Percentiles rank a stretch among this genome's conserved stretches.
phyloP scores from a whole-genome alignment of 345 rosid genomes.

The Rhodomyrtus tomentosa region DNA sequence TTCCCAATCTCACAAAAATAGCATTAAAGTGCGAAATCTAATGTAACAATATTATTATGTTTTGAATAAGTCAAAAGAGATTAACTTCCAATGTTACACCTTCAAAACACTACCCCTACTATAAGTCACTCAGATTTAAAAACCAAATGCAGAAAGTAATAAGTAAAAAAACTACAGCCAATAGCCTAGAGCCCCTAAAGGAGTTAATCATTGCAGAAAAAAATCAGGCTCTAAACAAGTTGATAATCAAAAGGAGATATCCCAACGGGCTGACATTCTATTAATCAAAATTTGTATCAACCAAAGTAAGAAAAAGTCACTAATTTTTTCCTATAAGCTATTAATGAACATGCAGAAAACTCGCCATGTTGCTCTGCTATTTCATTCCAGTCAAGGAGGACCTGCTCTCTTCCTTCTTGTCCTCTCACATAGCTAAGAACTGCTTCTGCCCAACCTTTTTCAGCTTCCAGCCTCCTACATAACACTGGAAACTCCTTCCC shows the following conservation, averaged over 20 bases:
- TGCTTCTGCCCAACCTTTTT: slow-evolving; percentile 25
- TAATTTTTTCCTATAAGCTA: not conserved
- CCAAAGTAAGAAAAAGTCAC: not conserved
- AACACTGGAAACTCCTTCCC: slow-evolving; percentile 84
- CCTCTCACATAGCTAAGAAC: slow-evolving; percentile 14
- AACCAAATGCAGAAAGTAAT: not conserved
- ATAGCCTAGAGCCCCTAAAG: not conserved
- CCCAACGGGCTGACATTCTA: not conserved
- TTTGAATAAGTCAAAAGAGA: not conserved
- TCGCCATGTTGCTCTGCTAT: slow-evolving; percentile 67
- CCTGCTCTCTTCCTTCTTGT: slow-evolving; percentile 37
- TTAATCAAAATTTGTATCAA: not conserved
- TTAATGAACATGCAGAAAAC: slow-evolving; percentile 1
- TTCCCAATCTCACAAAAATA: not conserved
- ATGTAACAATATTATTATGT: not conserved
- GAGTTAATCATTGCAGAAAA: not conserved
- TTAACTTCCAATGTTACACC: not conserved
- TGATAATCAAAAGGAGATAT: not conserved
- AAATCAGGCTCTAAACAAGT: not conserved
- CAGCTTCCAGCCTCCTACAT: slow-evolving; percentile 36
- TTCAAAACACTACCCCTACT: not conserved
- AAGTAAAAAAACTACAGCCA: not conserved
- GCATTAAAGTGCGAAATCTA: not conserved
- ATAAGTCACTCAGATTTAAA: not conserved
- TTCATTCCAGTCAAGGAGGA: slow-evolving; percentile 86